Evolutionary conservation across 2,329 filamentous ascomycete genomes (phyloP).

Genomic region (Verticillium isaacii): DNA sequence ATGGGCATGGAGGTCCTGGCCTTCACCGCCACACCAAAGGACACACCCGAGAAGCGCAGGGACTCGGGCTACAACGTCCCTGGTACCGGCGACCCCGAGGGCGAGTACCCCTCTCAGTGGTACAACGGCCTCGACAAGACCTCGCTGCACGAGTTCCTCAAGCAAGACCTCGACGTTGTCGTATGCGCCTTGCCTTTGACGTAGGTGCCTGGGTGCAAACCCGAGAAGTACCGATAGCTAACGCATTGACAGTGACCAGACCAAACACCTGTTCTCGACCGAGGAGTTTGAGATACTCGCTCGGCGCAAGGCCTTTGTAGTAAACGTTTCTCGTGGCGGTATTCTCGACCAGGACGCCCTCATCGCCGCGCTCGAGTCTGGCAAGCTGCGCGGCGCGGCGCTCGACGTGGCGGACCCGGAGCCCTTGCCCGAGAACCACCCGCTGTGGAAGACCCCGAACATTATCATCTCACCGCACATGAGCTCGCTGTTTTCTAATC

Average conservation of each 20-base stretch:
- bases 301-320: conserved; percentile 48
- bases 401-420: conserved; percentile 71
- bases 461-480: conserved; percentile 48
- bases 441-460: conserved; percentile 62
- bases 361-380: conserved; percentile 45
- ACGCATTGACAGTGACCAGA: conserved; percentile 14
- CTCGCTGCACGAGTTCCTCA: conserved; percentile 35
- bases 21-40: conserved; percentile 57
- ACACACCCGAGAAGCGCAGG: conserved; percentile 51
- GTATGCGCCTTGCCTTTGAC: conserved; percentile 37
- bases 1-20: conserved; percentile 65
- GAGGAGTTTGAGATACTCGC: conserved; percentile 35
- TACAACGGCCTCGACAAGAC: conserved; percentile 28
- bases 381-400: conserved; percentile 50
- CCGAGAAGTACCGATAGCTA: background rate
- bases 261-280: conserved; percentile 34
- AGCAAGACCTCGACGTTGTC: conserved; percentile 37
- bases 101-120: conserved; percentile 35
- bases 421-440: conserved; percentile 58
- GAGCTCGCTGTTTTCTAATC: conserved; percentile 23
- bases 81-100: conserved; percentile 47
- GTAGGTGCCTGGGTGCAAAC: background rate
- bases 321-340: conserved; percentile 58
- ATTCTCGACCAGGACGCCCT: conserved; percentile 44
- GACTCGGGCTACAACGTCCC: conserved; percentile 61